Conservation (phyloP, 306 rosid species). For the Dicorynia guianensis region DNA sequence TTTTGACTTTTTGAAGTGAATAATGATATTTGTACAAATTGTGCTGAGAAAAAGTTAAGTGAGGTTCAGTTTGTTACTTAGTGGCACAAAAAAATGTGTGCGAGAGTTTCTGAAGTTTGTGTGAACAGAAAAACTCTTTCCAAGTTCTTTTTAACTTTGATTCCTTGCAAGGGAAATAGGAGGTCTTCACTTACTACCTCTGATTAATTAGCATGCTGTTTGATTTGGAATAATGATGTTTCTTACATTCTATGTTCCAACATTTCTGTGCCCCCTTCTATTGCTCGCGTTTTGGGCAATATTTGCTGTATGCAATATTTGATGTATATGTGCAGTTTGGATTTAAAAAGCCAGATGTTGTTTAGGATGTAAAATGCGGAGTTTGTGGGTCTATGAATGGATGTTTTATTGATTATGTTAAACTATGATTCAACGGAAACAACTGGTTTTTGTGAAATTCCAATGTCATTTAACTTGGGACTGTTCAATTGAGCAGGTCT, state of each 20-base stretch:
- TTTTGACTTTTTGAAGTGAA: not conserved
- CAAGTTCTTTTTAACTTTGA: not conserved
- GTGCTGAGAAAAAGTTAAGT: too few species aligned
- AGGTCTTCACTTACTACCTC: not conserved
- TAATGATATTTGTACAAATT: too few species aligned
- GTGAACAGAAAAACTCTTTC: too few species aligned
- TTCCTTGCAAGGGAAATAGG: not conserved
- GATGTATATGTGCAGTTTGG: not conserved
- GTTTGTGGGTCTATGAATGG: not conserved
- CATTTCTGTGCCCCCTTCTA: not conserved
- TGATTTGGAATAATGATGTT: not conserved
- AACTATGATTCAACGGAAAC: not conserved
- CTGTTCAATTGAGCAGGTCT: not conserved
- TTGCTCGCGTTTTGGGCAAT: not conserved
- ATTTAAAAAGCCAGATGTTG: not conserved
- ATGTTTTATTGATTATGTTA: not conserved
- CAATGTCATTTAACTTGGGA: not conserved
- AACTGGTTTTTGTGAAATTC: not conserved
- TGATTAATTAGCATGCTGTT: not conserved
- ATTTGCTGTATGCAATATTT: not conserved
- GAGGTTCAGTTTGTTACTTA: too few species aligned
- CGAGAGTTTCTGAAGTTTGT: too few species aligned
- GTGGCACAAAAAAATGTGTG: too few species aligned
- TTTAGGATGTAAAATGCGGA: not conserved
- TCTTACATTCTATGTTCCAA: not conserved